A percentile compares a stretch with the other conserved stretches of the same genome.
Evolutionary conservation across 345 rosid genomes (phyloP).

Genomic region (Arabidopsis arenosa): DNA sequence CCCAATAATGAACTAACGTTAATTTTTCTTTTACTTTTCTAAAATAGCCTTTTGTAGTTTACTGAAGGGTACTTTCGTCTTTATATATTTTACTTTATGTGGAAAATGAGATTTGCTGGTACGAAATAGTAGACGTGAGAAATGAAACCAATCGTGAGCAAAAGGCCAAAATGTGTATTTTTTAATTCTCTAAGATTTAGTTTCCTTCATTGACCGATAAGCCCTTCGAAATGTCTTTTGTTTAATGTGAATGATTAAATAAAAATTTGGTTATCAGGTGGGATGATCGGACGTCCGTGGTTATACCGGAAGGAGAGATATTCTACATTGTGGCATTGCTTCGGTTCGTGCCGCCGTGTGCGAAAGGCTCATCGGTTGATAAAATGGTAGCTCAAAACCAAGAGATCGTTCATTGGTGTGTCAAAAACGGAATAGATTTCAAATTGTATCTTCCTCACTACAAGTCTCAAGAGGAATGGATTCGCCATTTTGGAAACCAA

Average conservation of each 20-base stretch:
- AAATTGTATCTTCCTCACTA: slow-evolving; percentile 90
- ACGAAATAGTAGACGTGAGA: slow-evolving; percentile 27
- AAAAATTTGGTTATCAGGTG: slow-evolving; percentile 56
- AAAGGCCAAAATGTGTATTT: slow-evolving; percentile 23
- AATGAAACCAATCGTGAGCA: slow-evolving; percentile 24
- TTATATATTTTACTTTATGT: slow-evolving; percentile 25
- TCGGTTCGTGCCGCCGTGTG: slow-evolving; percentile 56
- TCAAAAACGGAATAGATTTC: slow-evolving; percentile 61
- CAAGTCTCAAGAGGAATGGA: slow-evolving; percentile 76
- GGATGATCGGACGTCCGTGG: slow-evolving; percentile 73
- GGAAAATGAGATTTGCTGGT: slow-evolving; percentile 54
- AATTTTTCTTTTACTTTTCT: background rate
- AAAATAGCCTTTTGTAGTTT: slow-evolving; percentile 29
- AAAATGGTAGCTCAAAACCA: slow-evolving; percentile 66
- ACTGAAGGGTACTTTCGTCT: slow-evolving; percentile 45
- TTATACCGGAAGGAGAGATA: slow-evolving; percentile 72
- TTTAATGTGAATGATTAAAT: background rate
- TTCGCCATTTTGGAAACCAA: slow-evolving; percentile 74
- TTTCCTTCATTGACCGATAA: background rate
- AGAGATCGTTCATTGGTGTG: slow-evolving; percentile 67
- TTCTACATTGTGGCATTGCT: slow-evolving; percentile 92
- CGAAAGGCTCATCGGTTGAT: slow-evolving; percentile 49
- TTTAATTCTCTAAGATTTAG: background rate
- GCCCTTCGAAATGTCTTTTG: background rate
- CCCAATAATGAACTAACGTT: slow-evolving; percentile 31